Evolutionary conservation across 2,329 filamentous ascomycete genomes (phyloP), one percentile per base, ranked within the genome.

Genomic region (Cladophialophora bantiana): DNA sequence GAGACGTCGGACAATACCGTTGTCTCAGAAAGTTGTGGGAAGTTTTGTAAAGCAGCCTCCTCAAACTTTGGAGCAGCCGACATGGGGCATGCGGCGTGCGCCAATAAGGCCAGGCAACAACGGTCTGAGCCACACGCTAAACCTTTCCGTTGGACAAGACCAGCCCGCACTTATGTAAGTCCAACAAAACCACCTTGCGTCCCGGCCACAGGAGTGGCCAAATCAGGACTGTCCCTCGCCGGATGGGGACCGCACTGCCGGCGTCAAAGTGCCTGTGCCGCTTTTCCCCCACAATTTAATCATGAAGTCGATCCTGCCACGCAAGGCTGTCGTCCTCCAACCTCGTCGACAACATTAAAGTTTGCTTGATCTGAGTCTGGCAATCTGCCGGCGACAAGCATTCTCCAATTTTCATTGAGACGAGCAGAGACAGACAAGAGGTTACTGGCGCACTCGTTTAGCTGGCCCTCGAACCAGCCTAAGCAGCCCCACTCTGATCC

Each of bases 131-230:
- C 18, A n/a, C 0, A 5, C 18, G 36, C 38, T 18, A 59, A 34
- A 10, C 38, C 10, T 3, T 48, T 53, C 35, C 18, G 31, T 31
- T 38, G 40, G 32, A 38, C 31, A 58, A 13, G 7, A n/a, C 38
- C 35, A 34, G 50, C n/a, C 38, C 26, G 18, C 38, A 59, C 6
- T 34, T 40, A 45, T 59, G 56, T 38, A 48, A 31, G n/a, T 38
- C 59, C 13, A 54, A 62, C 59, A 62, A 62, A 62, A 62, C 45
- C 34, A 62, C 59, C 48, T 54, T 34, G 59, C 59, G 54, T 36
- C 40, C 45, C 48, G 12, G 12, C 12, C 26, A 20, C 45, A n/a
- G 10, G 48, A 62, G 9, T 40, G 35, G 59, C n/a, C 34, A 15
- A 38, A 35, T 12, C 4, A 15, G n/a, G 38, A 40, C 45, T 53